These are phyloP conservation scores for Phaeotremella skinneri DNA, from an alignment of 768 basidiomycete genomes.

Conservation along the genomic window DNA sequence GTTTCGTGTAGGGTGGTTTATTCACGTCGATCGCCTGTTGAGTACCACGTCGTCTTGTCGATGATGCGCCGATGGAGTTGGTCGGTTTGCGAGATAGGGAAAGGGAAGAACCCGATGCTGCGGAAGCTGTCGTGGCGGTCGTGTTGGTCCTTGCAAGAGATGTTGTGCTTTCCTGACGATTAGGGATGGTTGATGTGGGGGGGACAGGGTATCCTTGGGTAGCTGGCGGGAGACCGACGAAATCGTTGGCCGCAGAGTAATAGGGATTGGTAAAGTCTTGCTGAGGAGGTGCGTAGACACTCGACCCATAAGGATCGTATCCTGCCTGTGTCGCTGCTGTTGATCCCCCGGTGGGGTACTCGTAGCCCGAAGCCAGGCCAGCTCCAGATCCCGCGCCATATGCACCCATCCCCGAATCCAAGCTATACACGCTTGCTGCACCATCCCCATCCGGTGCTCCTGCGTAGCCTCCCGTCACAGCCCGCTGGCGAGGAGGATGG, in stretches of 20 bases:
- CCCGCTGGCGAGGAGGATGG: slow-evolving; percentile 20
- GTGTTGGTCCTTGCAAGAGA: slow-evolving; percentile 40
- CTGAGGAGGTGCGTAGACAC: slow-evolving; percentile 19
- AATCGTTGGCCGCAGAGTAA: slow-evolving; percentile 50
- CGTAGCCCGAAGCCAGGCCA: neutral
- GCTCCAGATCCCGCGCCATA: slow-evolving; percentile 26
- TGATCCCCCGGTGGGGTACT: neutral
- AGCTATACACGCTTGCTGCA: slow-evolving; percentile 44
- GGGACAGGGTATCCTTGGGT: slow-evolving; percentile 14
- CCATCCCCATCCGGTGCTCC: slow-evolving; percentile 24
- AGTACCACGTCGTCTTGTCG: slow-evolving; percentile 44
- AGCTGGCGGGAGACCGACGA: slow-evolving; percentile 45
- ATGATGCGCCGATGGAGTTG: slow-evolving; percentile 49
- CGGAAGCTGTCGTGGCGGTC: slow-evolving; percentile 36
- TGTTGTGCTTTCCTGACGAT: slow-evolving; percentile 33
- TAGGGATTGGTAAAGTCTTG: slow-evolving; percentile 49
- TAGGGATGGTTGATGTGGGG: slow-evolving; percentile 27
- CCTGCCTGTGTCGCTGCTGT: slow-evolving; percentile 18
- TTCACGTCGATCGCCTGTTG: slow-evolving; percentile 51
- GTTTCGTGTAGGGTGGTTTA: slow-evolving; percentile 75
- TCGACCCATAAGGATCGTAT: slow-evolving; percentile 20
- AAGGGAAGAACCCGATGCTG: slow-evolving; percentile 25
- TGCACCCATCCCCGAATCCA: slow-evolving; percentile 50
- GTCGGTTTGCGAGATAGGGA: slow-evolving; percentile 42
- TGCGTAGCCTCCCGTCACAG: slow-evolving; percentile 25